A percentile compares a stretch with the other conserved stretches of the same genome.
Evolutionary conservation across 192 early-diverging fungal species (phyloP).

Genomic region (Backusella sp.): DNA sequence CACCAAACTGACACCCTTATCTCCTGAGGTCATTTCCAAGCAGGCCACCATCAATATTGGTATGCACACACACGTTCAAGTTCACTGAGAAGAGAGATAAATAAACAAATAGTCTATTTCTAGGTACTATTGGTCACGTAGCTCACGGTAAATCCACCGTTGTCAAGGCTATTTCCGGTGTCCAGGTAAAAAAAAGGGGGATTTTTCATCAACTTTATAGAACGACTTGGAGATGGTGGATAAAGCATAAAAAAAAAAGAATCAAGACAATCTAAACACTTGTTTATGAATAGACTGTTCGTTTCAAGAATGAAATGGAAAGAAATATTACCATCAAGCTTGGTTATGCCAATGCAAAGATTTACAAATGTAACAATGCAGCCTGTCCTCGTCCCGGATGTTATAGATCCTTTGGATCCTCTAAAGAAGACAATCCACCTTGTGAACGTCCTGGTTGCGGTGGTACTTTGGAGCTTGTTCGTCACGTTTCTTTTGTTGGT

Average conservation of each 20-base stretch:
- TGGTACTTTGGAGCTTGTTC: constrained; percentile 81
- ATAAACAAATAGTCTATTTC: too few species aligned
- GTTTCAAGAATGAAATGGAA: constrained; percentile 98
- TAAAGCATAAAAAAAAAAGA: neutral
- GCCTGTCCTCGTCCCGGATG: constrained; percentile 95
- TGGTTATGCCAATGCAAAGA: constrained; percentile 99
- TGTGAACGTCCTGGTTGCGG: constrained; percentile 86
- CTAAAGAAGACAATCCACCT: constrained; percentile 81
- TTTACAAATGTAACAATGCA: constrained; percentile 95
- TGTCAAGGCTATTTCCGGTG: constrained; percentile 97
- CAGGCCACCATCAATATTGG: constrained; percentile 99
- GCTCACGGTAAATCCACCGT: constrained; percentile 99
- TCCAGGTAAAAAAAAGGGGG: constrained; percentile 53
- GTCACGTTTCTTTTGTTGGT: constrained; percentile 93
- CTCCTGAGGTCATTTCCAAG: constrained; percentile 93
- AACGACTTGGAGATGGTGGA: neutral
- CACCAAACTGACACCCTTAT: constrained; percentile 69
- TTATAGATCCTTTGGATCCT: constrained; percentile 84
- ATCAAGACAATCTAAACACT: neutral
- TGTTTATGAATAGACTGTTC: constrained; percentile 64
- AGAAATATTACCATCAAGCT: constrained; percentile 99
- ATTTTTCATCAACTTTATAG: neutral
- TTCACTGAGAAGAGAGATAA: too few species aligned
- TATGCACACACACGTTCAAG: constrained; percentile 25
- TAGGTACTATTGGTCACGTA: constrained; percentile 98